Base-by-base conservation (phyloP, 257 asterid genomes). In the Gynochthodes officinalis region DNA sequence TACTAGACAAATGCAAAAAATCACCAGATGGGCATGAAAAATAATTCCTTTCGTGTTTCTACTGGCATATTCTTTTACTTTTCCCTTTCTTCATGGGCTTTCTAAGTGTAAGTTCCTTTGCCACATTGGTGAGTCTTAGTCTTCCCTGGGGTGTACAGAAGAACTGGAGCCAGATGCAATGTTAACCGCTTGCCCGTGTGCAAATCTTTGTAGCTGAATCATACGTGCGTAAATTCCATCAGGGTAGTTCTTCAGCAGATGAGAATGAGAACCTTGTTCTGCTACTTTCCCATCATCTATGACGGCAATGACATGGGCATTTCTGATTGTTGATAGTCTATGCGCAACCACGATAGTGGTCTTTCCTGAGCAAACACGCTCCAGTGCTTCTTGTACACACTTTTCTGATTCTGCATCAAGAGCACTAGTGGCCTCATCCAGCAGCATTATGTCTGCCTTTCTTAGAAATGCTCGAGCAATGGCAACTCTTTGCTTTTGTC, bases 351-450 rank as follows among this genome's bases (percentile, higher is more conserved):
- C 74, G 37, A 92, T 78, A 0, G 96, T 90, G 0, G 98, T 92
- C 71, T 90, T 92, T 25, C 98, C 96, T 0, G 89, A 74, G 57
- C 96, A 90, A 4, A 86, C 89, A 0, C 90, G 90, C 46, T 90
- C 95, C 16, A 90, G 73, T 0, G 96, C 95, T 68, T 90, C 95
- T 60, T 86, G 94, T 43, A 90, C 88, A 43, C 85, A 83, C 71
- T 84, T 81, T 46, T 92, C 95, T 0, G 96, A 88, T 79, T 90
- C 96, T 0, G 90, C 88, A 40, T 92, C 98, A 0, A 90, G 96
- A 1, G 96, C 96, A 43, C 96, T 92, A 1, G 98, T 92, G 2
- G 96, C 98, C 72, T 92, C 96, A 14, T 92, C 96, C 0, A 92
- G 86, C 77, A 92, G 75, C 88, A 88, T 78, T 32, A 92, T 81